Evolutionary conservation across 2,329 filamentous ascomycete genomes (phyloP).

Genomic region (Ustilaginoidea virens): DNA sequence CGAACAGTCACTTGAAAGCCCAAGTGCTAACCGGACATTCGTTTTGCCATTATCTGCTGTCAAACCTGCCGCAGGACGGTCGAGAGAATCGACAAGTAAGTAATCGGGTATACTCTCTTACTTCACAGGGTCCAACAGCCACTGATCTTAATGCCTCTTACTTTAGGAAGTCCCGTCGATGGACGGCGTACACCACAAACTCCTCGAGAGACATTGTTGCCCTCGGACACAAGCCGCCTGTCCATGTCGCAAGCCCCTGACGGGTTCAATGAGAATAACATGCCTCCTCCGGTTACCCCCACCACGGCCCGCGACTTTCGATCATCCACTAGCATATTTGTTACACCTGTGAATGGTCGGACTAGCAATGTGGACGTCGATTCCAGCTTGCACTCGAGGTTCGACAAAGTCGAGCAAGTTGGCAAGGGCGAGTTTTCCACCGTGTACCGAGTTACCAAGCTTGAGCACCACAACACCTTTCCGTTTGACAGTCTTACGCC

Average conservation of each 20-base stretch:
- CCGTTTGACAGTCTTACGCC: conserved; percentile 29
- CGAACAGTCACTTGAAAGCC: conserved; percentile 27
- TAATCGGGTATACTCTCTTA: no score
- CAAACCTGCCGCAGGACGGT: conserved; percentile 11
- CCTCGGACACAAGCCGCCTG: conserved; percentile 66
- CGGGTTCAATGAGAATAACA: conserved; percentile 16
- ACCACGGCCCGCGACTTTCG: conserved; percentile 43
- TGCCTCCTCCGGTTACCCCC: conserved; percentile 59
- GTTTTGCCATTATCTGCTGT: conserved; percentile 26
- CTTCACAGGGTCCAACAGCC: no score
- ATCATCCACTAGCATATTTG: conserved; percentile 37
- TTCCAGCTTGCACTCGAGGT: conserved; percentile 55
- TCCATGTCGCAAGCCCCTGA: conserved; percentile 56
- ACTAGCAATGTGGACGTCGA: conserved; percentile 59
- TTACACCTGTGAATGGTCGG: conserved; percentile 54
- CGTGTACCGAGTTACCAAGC: conserved; percentile 62
- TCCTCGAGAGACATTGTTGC: conserved; percentile 57
- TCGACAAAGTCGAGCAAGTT: conserved; percentile 65
- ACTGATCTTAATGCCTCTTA: conserved; percentile 10
- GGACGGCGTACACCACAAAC: conserved; percentile 56
- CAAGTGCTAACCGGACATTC: conserved; percentile 30
- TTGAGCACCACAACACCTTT: conserved; percentile 16
- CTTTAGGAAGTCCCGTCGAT: conserved; percentile 47
- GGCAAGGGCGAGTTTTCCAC: conserved; percentile 88
- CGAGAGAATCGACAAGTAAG: conserved; percentile 30